These are phyloP conservation scores for Diaporthe eres DNA, from an alignment of 2,329 filamentous ascomycete species.

Conservation along the genomic window DNA sequence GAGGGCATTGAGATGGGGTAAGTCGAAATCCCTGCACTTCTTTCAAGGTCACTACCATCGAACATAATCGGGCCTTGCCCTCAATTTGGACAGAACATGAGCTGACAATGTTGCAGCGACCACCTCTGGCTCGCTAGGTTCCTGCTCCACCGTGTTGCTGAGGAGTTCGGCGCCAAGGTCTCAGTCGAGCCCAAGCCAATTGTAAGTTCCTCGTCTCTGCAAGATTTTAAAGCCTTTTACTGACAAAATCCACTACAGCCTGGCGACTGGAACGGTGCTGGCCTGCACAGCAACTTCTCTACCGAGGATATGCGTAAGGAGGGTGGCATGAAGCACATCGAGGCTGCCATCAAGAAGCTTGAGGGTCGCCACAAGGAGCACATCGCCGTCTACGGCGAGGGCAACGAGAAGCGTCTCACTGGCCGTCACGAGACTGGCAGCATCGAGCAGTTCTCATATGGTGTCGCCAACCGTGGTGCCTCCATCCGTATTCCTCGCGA, in stretches of 20 bases:
- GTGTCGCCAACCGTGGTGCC: slow-evolving; percentile 95
- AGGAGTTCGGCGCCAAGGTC: slow-evolving; percentile 97
- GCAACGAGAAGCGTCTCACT: slow-evolving; percentile 94
- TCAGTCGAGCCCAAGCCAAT: slow-evolving; percentile 97
- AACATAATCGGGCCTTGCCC: slow-evolving; percentile 13
- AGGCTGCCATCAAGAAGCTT: slow-evolving; percentile 87
- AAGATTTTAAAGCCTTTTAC: background rate
- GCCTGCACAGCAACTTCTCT: slow-evolving; percentile 95
- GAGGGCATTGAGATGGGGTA: slow-evolving; percentile 80
- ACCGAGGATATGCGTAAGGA: slow-evolving; percentile 89
- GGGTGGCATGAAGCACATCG: slow-evolving; percentile 96
- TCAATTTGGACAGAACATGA: slow-evolving; percentile 69
- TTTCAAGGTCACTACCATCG: background rate
- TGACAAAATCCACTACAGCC: slow-evolving; percentile 59
- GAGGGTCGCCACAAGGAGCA: slow-evolving; percentile 80
- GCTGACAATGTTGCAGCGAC: slow-evolving; percentile 66
- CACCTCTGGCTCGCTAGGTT: slow-evolving; percentile 95
- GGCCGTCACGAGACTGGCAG: slow-evolving; percentile 93
- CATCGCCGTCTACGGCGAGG: slow-evolving; percentile 70
- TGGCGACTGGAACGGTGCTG: slow-evolving; percentile 91
- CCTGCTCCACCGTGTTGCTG: slow-evolving; percentile 87
- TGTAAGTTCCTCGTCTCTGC: background rate
- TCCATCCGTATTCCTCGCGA: slow-evolving; percentile 94
- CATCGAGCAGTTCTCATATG: slow-evolving; percentile 94
- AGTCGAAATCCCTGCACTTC: slow-evolving; percentile 51